phyloP scores from a whole-genome alignment of 495 filamentous ascomycete species.

The Trichoderma gamsii region DNA sequence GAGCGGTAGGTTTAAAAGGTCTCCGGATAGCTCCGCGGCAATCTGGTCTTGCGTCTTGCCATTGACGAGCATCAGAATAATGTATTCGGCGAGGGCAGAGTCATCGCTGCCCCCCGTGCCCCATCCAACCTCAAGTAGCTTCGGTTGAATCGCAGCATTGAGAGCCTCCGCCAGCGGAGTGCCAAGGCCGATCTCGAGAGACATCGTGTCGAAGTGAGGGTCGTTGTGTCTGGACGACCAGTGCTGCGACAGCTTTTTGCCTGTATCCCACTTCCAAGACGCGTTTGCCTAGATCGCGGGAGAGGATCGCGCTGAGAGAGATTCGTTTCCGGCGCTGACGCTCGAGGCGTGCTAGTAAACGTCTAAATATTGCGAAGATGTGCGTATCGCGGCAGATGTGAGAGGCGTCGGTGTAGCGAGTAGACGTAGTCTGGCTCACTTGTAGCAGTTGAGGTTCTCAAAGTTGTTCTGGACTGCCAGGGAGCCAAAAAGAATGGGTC shows the following conservation, averaged over 20 bases:
- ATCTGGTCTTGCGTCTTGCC: conserved; percentile 87
- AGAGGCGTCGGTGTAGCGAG: neutral
- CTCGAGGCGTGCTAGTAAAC: neutral
- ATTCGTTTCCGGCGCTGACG: neutral
- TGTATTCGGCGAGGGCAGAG: conserved; percentile 85
- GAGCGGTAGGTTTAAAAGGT: conserved; percentile 74
- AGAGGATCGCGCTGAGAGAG: neutral
- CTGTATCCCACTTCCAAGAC: conserved; percentile 1
- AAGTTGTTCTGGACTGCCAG: neutral
- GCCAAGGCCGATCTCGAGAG: conserved; percentile 62
- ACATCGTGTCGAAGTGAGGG: conserved; percentile 45
- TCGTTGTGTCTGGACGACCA: conserved; percentile 2
- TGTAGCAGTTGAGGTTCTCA: neutral
- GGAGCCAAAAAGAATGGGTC: conserved; percentile 5
- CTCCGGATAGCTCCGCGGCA: conserved; percentile 79
- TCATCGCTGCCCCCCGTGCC: conserved; percentile 71
- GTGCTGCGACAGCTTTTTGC: neutral
- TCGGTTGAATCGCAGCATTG: conserved; percentile 75
- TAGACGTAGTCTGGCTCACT: neutral
- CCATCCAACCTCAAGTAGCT: conserved; percentile 93
- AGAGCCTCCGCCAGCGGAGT: conserved; percentile 79
- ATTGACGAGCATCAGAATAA: conserved; percentile 92
- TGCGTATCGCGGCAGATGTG: neutral
- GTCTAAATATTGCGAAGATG: neutral
- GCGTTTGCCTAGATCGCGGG: neutral